A percentile compares a stretch with the other conserved stretches of the same genome.
Conservation (phyloP, 1,284 basidiomycete genomes). For the Malassezia slooffiae region DNA sequence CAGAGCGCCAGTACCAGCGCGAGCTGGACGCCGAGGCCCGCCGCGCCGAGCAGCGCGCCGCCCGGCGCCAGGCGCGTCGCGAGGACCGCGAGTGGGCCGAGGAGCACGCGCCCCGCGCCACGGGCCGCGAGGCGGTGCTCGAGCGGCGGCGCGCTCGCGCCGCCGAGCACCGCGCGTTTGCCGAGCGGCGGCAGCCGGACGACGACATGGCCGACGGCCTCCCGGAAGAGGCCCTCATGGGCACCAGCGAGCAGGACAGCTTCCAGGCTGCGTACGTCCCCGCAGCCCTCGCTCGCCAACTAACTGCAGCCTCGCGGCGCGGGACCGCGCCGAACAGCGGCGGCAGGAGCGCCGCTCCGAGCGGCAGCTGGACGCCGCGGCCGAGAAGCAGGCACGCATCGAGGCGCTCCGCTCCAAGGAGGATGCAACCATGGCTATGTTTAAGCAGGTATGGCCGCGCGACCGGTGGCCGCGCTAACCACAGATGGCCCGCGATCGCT, state of each 20-base stretch:
- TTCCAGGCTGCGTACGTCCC: conserved; percentile 3
- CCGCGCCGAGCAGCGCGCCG: not conserved
- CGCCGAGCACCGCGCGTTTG: conserved; percentile 21
- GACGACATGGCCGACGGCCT: conserved; percentile 22
- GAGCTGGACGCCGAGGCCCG: not conserved
- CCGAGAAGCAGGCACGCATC: conserved; percentile 17
- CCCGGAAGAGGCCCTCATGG: conserved; percentile 4
- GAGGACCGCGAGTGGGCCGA: conserved; percentile 9
- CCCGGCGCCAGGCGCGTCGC: not conserved
- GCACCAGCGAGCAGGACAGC: conserved; percentile 3
- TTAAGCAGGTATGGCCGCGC: too few relatives aligned
- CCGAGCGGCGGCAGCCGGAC: conserved; percentile 17
- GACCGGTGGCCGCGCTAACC: too few relatives aligned
- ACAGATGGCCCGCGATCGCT: too few relatives aligned
- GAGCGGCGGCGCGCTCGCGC: conserved; percentile 18
- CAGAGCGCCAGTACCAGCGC: conserved; percentile 11
- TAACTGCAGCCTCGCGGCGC: not conserved
- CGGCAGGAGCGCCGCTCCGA: conserved; percentile 12
- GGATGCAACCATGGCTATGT: conserved; percentile 26
- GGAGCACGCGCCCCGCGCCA: conserved; percentile 19
- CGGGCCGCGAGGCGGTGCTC: conserved; percentile 23
- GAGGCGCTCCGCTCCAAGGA: conserved; percentile 20
- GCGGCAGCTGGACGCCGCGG: too few relatives aligned
- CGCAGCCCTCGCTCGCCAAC: not conserved
- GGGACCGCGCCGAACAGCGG: conserved; percentile 8